These are phyloP conservation scores for Ilex aquifolium DNA, from an alignment of 257 asterid species.

Conservation along the genomic window DNA sequence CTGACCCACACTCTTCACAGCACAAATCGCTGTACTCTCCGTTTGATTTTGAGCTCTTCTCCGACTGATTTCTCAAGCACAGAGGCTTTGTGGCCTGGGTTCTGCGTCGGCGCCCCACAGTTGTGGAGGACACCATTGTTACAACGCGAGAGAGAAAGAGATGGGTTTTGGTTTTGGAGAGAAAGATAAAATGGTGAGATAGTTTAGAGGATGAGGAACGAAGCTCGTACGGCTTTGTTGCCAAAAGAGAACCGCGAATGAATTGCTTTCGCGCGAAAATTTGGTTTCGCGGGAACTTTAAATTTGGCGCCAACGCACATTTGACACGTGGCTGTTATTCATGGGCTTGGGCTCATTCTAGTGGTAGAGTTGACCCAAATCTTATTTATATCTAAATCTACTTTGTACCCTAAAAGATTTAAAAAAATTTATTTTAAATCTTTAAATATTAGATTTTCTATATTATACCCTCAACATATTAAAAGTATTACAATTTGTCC, in stretches of 20 bases:
- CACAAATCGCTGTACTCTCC: conserved; percentile 30
- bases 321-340: too few species aligned
- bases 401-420: too few species aligned
- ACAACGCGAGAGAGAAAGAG: not conserved
- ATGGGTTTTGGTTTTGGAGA: not conserved
- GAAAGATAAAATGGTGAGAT: not conserved
- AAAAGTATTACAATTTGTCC: too few species aligned
- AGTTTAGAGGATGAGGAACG: too few species aligned
- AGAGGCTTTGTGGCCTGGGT: conserved; percentile 59
- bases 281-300: not conserved
- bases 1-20: conserved; percentile 82
- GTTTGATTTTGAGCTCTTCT: conserved; percentile 23
- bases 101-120: conserved; percentile 35
- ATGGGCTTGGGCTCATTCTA: too few species aligned
- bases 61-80: conserved; percentile 12
- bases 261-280: too few species aligned
- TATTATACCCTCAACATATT: too few species aligned
- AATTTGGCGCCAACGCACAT: not conserved
- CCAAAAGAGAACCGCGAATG: not conserved
- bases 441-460: too few species aligned
- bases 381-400: too few species aligned
- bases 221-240: too few species aligned
- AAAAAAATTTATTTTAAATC: too few species aligned
- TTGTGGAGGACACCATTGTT: conserved; percentile 24
- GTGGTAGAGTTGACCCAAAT: too few species aligned